Conservation (phyloP, 1,139 yeast species). For the Saccharomyces hybrid region DNA sequence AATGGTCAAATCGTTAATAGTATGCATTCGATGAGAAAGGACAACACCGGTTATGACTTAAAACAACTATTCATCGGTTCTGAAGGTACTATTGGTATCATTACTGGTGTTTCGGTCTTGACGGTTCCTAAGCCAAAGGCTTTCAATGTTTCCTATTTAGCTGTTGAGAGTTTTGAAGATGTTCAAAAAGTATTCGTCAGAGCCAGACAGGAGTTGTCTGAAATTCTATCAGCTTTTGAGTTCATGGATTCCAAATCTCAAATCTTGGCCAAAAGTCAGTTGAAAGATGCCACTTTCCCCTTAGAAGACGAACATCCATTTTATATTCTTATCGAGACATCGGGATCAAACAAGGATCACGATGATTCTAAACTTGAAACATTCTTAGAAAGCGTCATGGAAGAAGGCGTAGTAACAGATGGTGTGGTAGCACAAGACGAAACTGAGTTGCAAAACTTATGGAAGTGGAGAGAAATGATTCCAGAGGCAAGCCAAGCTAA, state of each 20-base stretch:
- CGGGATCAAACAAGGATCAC: constrained; percentile 84
- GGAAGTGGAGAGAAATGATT: constrained; percentile 93
- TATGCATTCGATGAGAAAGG: constrained; percentile 77
- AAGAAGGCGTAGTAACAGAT: constrained; percentile 70
- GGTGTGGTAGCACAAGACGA: constrained; percentile 96
- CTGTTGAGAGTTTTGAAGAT: constrained; percentile 71
- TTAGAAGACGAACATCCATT: constrained; percentile 77
- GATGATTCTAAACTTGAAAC: constrained; percentile 70
- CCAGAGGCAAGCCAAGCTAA: constrained; percentile 79
- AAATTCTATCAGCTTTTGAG: constrained; percentile 86
- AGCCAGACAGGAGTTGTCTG: constrained; percentile 73
- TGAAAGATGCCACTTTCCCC: constrained; percentile 55
- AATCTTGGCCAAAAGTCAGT: constrained; percentile 7
- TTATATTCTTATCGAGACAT: constrained; percentile 83
- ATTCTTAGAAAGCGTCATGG: constrained; percentile 79
- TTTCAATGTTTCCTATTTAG: constrained; percentile 82
- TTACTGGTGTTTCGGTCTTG: constrained; percentile 81
- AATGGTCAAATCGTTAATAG: constrained; percentile 78
- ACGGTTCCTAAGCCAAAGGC: constrained; percentile 87
- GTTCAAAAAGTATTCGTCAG: constrained; percentile 75
- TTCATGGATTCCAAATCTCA: constrained; percentile 74
- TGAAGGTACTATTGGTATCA: constrained; percentile 84
- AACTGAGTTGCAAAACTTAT: constrained; percentile 64
- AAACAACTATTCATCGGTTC: constrained; percentile 88
- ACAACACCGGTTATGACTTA: constrained; percentile 87